A percentile compares a stretch with the other conserved stretches of the same genome.
Conservation (phyloP, 805 yeast genomes). For the Ogataea methanolica region DNA sequence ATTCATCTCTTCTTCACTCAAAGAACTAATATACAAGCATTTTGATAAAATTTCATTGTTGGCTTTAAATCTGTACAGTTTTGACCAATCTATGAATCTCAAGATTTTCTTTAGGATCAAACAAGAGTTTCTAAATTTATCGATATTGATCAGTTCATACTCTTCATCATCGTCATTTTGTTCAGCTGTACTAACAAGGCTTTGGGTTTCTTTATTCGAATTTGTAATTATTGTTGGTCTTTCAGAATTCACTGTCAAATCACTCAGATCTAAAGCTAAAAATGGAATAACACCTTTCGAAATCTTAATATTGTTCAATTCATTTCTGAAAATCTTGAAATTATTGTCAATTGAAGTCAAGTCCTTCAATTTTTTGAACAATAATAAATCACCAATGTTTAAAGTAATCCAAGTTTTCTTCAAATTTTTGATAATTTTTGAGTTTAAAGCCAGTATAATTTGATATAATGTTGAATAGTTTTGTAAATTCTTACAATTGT, state of each 20-base stretch:
- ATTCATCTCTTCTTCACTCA: conserved; percentile 68
- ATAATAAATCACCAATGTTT: conserved; percentile 65
- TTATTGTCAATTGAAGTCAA: conserved; percentile 72
- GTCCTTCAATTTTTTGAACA: conserved; percentile 63
- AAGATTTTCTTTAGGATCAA: conserved; percentile 71
- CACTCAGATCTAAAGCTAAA: conserved; percentile 80
- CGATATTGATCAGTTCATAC: conserved; percentile 61
- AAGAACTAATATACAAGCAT: conserved; percentile 74
- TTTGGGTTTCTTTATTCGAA: conserved; percentile 2
- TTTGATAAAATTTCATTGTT: conserved; percentile 70
- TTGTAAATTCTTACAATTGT: conserved; percentile 64
- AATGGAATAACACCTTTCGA: conserved; percentile 85
- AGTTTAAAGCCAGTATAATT: conserved; percentile 72
- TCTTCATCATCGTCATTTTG: conserved; percentile 15
- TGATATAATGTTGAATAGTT: conserved; percentile 88
- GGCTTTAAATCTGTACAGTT: conserved; percentile 50
- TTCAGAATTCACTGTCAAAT: conserved; percentile 70
- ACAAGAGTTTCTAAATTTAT: conserved; percentile 72
- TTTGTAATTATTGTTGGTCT: conserved; percentile 41
- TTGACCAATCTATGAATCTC: conserved; percentile 82
- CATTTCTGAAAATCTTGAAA: conserved; percentile 61
- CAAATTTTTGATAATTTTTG: conserved; percentile 55
- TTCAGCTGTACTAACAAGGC: conserved; percentile 23
- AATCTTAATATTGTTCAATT: conserved; percentile 51
- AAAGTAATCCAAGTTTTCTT: conserved; percentile 71